These are phyloP conservation scores for Stephanodiscus minutulus DNA, from an alignment of 108 stramenopile species.

Conservation along the genomic window DNA sequence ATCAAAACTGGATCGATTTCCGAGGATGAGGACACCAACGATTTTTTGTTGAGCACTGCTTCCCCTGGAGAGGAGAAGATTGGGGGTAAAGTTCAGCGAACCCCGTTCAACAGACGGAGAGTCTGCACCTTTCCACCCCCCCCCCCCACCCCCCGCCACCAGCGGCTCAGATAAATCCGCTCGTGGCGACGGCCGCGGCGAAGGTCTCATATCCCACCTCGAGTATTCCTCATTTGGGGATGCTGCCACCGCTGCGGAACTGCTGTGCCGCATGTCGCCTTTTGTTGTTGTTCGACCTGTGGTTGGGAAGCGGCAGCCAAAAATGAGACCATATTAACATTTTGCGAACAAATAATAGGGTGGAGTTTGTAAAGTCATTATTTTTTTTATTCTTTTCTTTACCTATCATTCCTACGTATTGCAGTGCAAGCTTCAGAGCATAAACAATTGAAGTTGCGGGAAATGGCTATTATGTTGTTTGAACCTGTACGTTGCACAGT, in stretches of 20 bases:
- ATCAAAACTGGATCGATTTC: constrained; percentile 13
- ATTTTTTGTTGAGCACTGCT: neutral
- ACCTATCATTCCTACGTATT: too few species aligned
- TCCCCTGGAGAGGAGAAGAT: constrained; percentile 9
- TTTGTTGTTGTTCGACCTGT: neutral
- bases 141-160: too few species aligned
- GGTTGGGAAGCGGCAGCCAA: too few species aligned
- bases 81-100: constrained; percentile 34
- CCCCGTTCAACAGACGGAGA: constrained; percentile 26
- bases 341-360: too few species aligned
- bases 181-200: constrained; percentile 18
- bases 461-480: too few species aligned
- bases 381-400: too few species aligned
- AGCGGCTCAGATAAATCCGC: constrained; percentile 23
- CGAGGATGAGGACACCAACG: neutral
- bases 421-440: too few species aligned
- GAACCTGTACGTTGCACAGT: too few species aligned
- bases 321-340: too few species aligned
- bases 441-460: too few species aligned
- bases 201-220: constrained; percentile 45
- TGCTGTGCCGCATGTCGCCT: neutral
- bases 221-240: constrained; percentile 3
- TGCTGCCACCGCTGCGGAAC: neutral
- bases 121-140: constrained; percentile 4
- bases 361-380: too few species aligned